Percentiles rank a stretch among this genome's conserved stretches.
These are phyloP conservation scores for Naganishia friedmannii DNA, from an alignment of 768 basidiomycete genomes.

Conservation along the genomic window DNA sequence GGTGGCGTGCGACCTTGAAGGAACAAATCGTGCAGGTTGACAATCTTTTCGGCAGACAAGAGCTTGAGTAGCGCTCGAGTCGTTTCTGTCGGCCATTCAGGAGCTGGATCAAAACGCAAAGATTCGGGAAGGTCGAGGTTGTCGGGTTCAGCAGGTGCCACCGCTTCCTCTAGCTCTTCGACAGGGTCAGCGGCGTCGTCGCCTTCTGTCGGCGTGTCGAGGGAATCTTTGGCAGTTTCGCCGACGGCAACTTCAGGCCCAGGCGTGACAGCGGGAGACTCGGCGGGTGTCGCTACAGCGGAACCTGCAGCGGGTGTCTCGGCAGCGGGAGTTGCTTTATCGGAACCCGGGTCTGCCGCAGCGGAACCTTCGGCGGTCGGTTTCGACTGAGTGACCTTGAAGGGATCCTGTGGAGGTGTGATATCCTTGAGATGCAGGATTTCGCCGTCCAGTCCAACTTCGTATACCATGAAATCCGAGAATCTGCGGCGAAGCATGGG, in stretches of 20 bases:
- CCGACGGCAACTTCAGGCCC: constrained; percentile 1
- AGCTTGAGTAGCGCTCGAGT: constrained; percentile 60
- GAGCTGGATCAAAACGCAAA: constrained; percentile 37
- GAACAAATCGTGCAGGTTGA: constrained; percentile 67
- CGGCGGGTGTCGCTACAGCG: background rate
- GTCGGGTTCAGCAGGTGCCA: constrained; percentile 18
- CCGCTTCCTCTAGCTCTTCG: constrained; percentile 56
- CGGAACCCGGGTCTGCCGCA: background rate
- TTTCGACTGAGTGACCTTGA: constrained; percentile 18
- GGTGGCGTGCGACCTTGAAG: constrained; percentile 79
- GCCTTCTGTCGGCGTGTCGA: constrained; percentile 5
- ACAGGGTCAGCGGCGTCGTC: constrained; percentile 39
- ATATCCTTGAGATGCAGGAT: constrained; percentile 78
- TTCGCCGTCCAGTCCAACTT: constrained; percentile 76
- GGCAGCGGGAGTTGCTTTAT: constrained; percentile 42
- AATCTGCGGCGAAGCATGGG: constrained; percentile 60
- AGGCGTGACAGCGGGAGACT: background rate
- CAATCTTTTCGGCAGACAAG: constrained; percentile 63
- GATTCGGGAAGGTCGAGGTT: constrained; percentile 39
- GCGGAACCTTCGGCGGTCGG: constrained; percentile 52
- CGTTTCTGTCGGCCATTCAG: constrained; percentile 37
- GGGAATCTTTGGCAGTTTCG: background rate
- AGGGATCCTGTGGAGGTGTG: constrained; percentile 63
- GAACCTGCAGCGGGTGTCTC: constrained; percentile 7
- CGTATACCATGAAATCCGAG: constrained; percentile 92